Evolutionary conservation across 345 rosid genomes (phyloP), one percentile per base, ranked within the genome.

Genomic region (Camelina laxa): DNA sequence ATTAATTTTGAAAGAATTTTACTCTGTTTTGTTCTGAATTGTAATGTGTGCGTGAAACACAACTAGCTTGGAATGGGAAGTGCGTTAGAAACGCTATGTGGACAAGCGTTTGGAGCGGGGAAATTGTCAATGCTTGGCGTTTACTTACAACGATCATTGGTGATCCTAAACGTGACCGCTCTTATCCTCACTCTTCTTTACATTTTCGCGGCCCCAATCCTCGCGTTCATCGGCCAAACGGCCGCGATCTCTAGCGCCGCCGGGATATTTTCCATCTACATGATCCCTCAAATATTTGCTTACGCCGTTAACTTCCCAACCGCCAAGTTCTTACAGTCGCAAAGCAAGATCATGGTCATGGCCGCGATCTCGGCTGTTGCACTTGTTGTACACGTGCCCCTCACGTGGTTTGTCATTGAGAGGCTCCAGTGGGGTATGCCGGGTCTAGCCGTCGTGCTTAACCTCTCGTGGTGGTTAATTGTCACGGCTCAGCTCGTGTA

Each of bases 51-150:
- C 20, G 5, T 39, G 35, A 22, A 19, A 27, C 24, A 35, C 4
- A n/a, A 72, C 9, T 78, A 93, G 98, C 84, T 94, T 44, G 98
- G 98, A 20, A 94, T 94, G 98, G 98, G 98, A 69, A 94, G 98
- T 60, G 95, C 98, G 30, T 87, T 94, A 7, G 97, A 94, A 81
- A 94, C 98, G 17, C 81, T 91, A 27, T 91, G 97, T 73, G 98
- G 98, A 6, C 98, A 94, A 78, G 98, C 97, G 16, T 87, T 73
- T 65, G 98, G 97, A 33, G 98, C 97, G 0, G 89, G 95, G 5
- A 89, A 88, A 71, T 16, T 88, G 0, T 93, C 91, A 30, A 94
- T 91, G 98, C 81, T 94, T 1, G 98, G 98, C 50, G 72, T 91
- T 17, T 94, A 94, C 75, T 84, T 94, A 81, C 97, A 94, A 62